Conservation (phyloP, 495 filamentous ascomycete species). For the Daldinia loculata region DNA sequence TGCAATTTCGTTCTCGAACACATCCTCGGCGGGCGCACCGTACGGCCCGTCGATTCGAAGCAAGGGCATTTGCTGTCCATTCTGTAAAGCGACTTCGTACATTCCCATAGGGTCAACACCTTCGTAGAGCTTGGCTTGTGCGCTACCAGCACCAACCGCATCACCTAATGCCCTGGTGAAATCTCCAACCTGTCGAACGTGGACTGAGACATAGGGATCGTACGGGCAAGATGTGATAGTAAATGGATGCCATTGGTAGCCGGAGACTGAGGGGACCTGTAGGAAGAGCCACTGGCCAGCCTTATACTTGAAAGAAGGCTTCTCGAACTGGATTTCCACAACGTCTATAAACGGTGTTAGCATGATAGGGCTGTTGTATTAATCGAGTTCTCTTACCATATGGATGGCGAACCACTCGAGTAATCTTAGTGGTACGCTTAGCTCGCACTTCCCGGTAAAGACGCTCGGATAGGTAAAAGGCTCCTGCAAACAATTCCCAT, state of each 20-base stretch:
- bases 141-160: conserved; percentile 87
- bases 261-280: conserved; percentile 87
- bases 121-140: conserved; percentile 85
- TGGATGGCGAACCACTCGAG: conserved; percentile 94
- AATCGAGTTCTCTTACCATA: conserved; percentile 71
- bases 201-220: conserved; percentile 91
- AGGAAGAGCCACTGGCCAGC: conserved; percentile 97
- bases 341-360: conserved; percentile 70
- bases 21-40: conserved; percentile 93
- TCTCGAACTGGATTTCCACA: conserved; percentile 96
- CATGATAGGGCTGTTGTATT: not conserved
- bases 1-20: conserved; percentile 98
- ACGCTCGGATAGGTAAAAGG: conserved; percentile 85
- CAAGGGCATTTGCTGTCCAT: conserved; percentile 87
- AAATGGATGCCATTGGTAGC: conserved; percentile 97
- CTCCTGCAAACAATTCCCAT: conserved; percentile 92
- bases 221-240: conserved; percentile 99
- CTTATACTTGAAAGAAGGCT: conserved; percentile 98
- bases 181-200: conserved; percentile 96
- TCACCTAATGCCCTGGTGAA: conserved; percentile 90
- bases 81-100: conserved; percentile 96
- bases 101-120: conserved; percentile 92
- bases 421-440: conserved; percentile 84
- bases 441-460: conserved; percentile 91
- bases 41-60: conserved; percentile 96